Evolutionary conservation across 2,329 filamentous ascomycete genomes (phyloP).

Genomic region (Ophiocordyceps camponoti-leonardi): DNA sequence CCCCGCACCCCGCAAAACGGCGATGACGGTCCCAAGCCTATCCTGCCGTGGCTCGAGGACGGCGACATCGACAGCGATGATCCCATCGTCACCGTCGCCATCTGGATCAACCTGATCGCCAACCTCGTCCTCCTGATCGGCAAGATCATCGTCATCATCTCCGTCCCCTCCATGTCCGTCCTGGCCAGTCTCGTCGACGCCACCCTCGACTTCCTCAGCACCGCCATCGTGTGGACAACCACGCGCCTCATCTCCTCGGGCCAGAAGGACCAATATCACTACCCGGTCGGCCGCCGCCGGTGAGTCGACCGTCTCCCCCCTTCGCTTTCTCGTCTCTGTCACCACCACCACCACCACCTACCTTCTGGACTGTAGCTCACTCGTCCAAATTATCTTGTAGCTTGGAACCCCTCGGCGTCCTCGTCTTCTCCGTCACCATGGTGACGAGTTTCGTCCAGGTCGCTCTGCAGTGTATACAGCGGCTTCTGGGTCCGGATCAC

Average conservation of each 20-base stretch:
- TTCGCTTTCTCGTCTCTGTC: too few relatives aligned
- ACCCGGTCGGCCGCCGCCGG: conserved; percentile 58
- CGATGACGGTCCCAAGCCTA: conserved; percentile 24
- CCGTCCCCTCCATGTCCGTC: conserved; percentile 68
- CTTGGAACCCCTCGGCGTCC: conserved; percentile 62
- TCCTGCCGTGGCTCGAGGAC: conserved; percentile 57
- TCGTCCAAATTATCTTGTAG: conserved; percentile 14
- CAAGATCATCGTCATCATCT: conserved; percentile 60
- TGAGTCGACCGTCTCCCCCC: conserved; percentile 8
- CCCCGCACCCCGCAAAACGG: conserved; percentile 1
- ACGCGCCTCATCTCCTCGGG: conserved; percentile 50
- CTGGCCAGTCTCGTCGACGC: conserved; percentile 67
- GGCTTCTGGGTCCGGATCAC: conserved; percentile 42
- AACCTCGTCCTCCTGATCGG: conserved; percentile 59
- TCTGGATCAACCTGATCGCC: conserved; percentile 69
- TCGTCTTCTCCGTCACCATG: conserved; percentile 76
- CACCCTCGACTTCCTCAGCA: conserved; percentile 64
- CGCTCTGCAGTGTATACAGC: conserved; percentile 49
- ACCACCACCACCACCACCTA: too few relatives aligned
- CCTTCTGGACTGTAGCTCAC: too few relatives aligned
- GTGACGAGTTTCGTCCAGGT: conserved; percentile 73
- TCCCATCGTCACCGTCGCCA: conserved; percentile 67
- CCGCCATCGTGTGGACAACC: conserved; percentile 65
- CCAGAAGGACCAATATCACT: conserved; percentile 55
- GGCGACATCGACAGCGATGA: conserved; percentile 55